Base-by-base conservation (phyloP, 768 basidiomycete genomes). In the Kwoniella newhampshirensis region DNA sequence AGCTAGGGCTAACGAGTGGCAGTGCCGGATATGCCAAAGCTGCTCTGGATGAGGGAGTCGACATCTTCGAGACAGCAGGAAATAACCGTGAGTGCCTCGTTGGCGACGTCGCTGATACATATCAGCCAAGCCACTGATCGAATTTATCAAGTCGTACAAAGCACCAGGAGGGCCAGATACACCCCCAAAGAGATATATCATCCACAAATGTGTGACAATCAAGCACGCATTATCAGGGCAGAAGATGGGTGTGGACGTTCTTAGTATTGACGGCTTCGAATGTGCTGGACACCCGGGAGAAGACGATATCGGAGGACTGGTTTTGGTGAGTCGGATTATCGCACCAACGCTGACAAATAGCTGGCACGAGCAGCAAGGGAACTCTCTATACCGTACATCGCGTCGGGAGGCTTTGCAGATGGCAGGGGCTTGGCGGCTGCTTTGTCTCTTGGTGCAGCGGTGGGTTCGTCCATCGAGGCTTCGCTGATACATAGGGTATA, bases 201-300 rank as follows among this genome's bases (percentile, higher is more conserved):
- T 96, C 23, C 93, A 96, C 76, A 97, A 96, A 59, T 73, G 71
- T 41, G 69, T 70, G 13, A 70, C 69, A 2, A 56, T 75, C 15
- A 68, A 70, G 35, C 74, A 75, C 55, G 74, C 74, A 4, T 39
- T 70, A 2, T 70, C 91, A 2, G 86, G 85, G 53, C 82, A 82
- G 46, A 80, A 71, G 61, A 67, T 85, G 71, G 89, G 90, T 2
- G 89, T 89, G n/a, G 91, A 93, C 76, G 79, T 89, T 26, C 67
- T 93, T 25, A 90, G 89, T 62, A 91, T 93, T 26, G 91, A 93
- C 57, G 90, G 91, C 0, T 88, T 93, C 59, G 91, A 93, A 81
- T 93, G 90, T 88, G 92, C 91, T 27, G 92, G 92, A 23, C 90
- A 92, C 75, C 91, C 91, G 17, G 93, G 93, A 60, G 93, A 96